A percentile compares a stretch with the other conserved stretches of the same genome.
Conservation (phyloP, 1,284 basidiomycete genomes). For the Ganoderma lingzhi region DNA sequence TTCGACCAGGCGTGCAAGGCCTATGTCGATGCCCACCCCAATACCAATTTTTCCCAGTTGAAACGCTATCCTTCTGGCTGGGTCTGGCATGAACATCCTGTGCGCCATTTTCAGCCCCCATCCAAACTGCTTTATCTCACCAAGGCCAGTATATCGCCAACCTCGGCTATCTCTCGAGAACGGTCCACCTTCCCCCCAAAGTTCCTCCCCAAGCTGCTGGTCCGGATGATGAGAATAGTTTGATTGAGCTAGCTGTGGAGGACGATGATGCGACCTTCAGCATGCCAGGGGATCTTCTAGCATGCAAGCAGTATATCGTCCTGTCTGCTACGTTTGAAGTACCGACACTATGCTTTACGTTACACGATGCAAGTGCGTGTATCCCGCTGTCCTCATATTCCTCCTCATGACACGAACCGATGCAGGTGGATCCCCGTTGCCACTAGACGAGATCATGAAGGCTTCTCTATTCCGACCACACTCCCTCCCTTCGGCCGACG, state of each 20-base stretch:
- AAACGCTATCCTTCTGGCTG: conserved; percentile 44
- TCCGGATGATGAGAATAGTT: conserved; percentile 5
- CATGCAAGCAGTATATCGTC: conserved; percentile 68
- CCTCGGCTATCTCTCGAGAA: conserved; percentile 59
- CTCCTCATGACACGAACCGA: not conserved
- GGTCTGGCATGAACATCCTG: conserved; percentile 63
- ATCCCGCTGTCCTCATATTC: not conserved
- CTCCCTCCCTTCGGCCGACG: conserved; percentile 49
- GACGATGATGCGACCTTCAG: conserved; percentile 23
- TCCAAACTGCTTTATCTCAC: conserved; percentile 20
- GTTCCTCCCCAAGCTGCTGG: conserved; percentile 3
- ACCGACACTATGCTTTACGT: conserved; percentile 81
- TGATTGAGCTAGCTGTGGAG: conserved; percentile 14
- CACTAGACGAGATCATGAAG: conserved; percentile 59
- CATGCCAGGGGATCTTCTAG: conserved; percentile 39
- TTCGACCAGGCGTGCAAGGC: conserved; percentile 69
- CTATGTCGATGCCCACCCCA: conserved; percentile 22
- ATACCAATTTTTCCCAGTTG: conserved; percentile 15
- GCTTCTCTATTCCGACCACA: conserved; percentile 66
- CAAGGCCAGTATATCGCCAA: conserved; percentile 43
- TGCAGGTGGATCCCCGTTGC: conserved; percentile 70
- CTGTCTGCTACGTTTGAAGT: conserved; percentile 80
- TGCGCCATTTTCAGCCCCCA: conserved; percentile 44
- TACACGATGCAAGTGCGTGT: conserved; percentile 63
- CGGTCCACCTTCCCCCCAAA: conserved; percentile 31